Percentiles rank a stretch among this genome's conserved stretches.
Conservation (phyloP, 2,329 filamentous ascomycete species). For the Neophaeococcomyces aloes region DNA sequence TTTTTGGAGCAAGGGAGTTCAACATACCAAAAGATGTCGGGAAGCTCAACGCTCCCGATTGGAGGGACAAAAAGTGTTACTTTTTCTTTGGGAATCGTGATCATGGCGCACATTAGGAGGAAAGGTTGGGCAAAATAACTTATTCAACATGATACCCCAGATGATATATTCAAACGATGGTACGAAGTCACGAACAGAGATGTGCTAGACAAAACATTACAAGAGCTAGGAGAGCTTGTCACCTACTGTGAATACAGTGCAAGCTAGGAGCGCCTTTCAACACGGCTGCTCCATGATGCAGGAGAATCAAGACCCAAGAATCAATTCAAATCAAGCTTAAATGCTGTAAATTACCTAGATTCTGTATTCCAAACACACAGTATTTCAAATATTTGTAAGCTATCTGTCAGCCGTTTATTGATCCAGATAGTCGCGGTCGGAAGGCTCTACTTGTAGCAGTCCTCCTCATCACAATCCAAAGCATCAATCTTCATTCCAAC, state of each 20-base stretch:
- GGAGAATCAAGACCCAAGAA: not conserved
- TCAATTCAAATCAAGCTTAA: not conserved
- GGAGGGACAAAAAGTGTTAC: too few species aligned
- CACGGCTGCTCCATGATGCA: not conserved
- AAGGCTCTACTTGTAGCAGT: too few species aligned
- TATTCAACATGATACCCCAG: constrained; percentile 14
- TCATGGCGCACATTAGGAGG: not conserved
- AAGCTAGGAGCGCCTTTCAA: constrained; percentile 5
- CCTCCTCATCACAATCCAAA: too few species aligned
- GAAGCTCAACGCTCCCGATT: too few species aligned
- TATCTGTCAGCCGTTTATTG: too few species aligned
- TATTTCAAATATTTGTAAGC: not conserved
- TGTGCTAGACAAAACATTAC: not conserved
- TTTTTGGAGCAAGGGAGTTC: too few species aligned
- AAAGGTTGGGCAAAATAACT: not conserved
- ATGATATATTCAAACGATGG: too few species aligned
- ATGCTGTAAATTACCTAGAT: not conserved
- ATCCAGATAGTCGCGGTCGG: too few species aligned
- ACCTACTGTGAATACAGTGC: not conserved
- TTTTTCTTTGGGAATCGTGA: not conserved
- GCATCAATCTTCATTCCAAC: too few species aligned
- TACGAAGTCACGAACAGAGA: too few species aligned
- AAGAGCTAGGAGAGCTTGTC: too few species aligned
- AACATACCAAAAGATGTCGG: too few species aligned
- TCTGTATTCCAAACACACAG: not conserved